phyloP scores from a whole-genome alignment of 192 early-diverging fungal genomes.

The Coemansia sp. region DNA sequence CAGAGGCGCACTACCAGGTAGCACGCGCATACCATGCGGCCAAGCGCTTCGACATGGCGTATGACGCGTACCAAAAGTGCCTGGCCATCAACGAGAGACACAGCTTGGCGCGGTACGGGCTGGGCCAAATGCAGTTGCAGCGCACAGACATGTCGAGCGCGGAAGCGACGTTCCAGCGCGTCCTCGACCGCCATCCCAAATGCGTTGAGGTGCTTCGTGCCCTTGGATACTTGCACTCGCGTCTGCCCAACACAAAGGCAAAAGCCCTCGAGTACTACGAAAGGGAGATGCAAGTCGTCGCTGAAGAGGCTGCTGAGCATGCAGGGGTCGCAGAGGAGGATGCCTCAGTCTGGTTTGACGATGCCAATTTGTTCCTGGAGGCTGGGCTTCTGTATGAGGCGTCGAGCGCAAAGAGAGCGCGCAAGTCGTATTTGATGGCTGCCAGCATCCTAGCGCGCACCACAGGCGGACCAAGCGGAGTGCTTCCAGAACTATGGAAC shows the following conservation, averaged over 20 bases:
- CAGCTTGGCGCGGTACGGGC: slow-evolving; percentile 66
- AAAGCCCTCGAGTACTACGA: slow-evolving; percentile 68
- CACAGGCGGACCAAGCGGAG: slow-evolving; percentile 26
- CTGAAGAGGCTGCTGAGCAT: slow-evolving; percentile 56
- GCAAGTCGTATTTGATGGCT: slow-evolving; percentile 45
- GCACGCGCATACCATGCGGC: slow-evolving; percentile 58
- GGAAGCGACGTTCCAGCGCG: slow-evolving; percentile 58
- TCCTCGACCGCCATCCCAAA: slow-evolving; percentile 60
- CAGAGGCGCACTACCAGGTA: slow-evolving; percentile 62
- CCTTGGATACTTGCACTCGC: slow-evolving; percentile 62
- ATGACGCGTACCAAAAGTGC: slow-evolving; percentile 65
- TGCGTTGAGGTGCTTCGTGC: slow-evolving; percentile 66
- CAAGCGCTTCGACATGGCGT: slow-evolving; percentile 70
- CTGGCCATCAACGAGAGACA: slow-evolving; percentile 67
- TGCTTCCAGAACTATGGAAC: slow-evolving; percentile 71
- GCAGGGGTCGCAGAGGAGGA: slow-evolving; percentile 13
- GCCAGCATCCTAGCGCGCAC: slow-evolving; percentile 26
- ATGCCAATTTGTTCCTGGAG: slow-evolving; percentile 61
- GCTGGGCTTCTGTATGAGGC: slow-evolving; percentile 67
- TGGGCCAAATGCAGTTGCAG: slow-evolving; percentile 73
- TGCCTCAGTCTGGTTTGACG: slow-evolving; percentile 14
- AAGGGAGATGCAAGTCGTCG: slow-evolving; percentile 59
- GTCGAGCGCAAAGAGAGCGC: slow-evolving; percentile 49
- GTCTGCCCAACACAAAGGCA: slow-evolving; percentile 61
- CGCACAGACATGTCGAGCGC: slow-evolving; percentile 45